Base-by-base conservation (phyloP, 306 rosid genomes). In the Inga oerstediana region DNA sequence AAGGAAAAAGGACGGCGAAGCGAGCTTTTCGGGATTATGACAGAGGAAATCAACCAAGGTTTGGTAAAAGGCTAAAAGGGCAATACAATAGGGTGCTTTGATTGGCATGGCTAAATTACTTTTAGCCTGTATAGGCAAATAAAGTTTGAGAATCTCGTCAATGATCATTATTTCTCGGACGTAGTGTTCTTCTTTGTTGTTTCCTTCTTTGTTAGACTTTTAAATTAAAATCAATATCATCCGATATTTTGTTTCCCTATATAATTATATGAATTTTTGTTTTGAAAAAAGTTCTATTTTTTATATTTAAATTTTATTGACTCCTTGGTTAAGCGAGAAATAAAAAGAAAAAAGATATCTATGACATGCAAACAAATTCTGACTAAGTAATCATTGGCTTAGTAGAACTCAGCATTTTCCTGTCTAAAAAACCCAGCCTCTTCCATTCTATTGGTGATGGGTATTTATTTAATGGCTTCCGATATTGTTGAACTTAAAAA, bases 11-110 rank as follows among this genome's bases (percentile, higher is more conserved):
- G 44, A 70, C 19, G 19, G 3, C 10, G 8, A 39, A 77, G 64
- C 16, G 27, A 72, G 32, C 51, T 16, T 71, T 72, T 72, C 15
- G 72, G 82, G 58, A 75, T 81, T n/a, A 64, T 64, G 84, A 82
- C 79, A 78, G 77, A 22, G 74, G 45, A 79, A 79, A 74, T 84
- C 61, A 80, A 87, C 72, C 82, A 77, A 84, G 89, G 88, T 89
- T 81, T 91, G 85, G 54, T 59, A 49, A 81, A 27, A 27, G 30
- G 1, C 30, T 27, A 27, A 27, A 82, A 73, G 81, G 56, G 77
- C 20, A 83, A 69, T 7, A 30, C 20, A 83, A 69, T 7, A 30
- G 78, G 61, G 77, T 78, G 75, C 79, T 58, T 54, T 81, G 84
- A 74, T 76, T 76, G 78, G 79, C 71, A 68, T 64, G 70, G 61